Base-by-base conservation (phyloP, 331 rosid genomes). In the Stylosanthes scabra region DNA sequence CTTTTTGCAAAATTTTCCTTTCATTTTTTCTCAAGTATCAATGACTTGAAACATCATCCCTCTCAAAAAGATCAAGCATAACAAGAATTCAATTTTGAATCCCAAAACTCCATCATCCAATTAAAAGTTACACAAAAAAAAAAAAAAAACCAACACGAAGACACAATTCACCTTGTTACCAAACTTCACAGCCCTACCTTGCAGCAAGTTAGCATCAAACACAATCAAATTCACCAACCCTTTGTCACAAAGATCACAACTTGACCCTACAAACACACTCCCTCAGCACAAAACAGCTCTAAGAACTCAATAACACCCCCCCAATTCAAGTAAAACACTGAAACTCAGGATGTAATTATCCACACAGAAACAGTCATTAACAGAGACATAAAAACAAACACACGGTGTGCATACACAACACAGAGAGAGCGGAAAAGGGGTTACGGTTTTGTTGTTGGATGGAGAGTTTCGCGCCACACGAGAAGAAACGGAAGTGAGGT, bases 401-500 rank as follows among this genome's bases (percentile, higher is more conserved):
- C 3, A 59, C 37, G 5, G 37, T 4, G n/a, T 8, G 71, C 3
- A 31, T 31, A 31, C 37, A 31, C 3, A 31, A 31, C 37, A 31
- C 37, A 31, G 6, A 20, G 25, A 40, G 63, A 58, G 9, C 7
- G 14, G 0, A 14, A 7, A 59, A 59, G 71, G 77, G 56, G 11
- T 78, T 84, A 90, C 96, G 56, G 59, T 76, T 50, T 85, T 89
- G 59, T 75, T 86, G 44, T 72, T 78, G 46, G 88, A 74, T 1
- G 82, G 80, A 49, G 91, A 89, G 74, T 83, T 89, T 42, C 89
- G 84, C 6, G 91, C 76, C 74, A 74, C 67, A 79, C 86, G 74
- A 44, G 91, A 64, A 28, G 91, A 85, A n/a, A 83, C 74, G 0
- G 92, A 82, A 47, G 80, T 78, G 76, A 86, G 83, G 78, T 92